phyloP scores from a whole-genome alignment of 129 eudicot species.

The Saussurea involucrata region DNA sequence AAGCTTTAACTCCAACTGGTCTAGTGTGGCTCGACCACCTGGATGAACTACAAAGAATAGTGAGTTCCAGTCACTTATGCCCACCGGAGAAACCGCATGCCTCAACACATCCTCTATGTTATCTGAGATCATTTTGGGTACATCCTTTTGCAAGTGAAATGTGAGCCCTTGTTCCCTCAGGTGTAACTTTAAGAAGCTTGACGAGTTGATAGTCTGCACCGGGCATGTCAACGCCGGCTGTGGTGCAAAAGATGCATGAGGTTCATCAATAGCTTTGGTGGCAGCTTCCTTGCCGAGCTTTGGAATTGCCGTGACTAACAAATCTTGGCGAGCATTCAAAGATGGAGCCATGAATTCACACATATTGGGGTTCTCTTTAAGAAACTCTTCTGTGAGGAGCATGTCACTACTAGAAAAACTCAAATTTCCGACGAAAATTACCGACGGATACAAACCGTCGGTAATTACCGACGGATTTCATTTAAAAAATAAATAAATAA shows the following conservation, averaged over 20 bases:
- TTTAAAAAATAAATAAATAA: no score
- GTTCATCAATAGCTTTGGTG: not conserved
- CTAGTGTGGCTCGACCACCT: conserved; percentile 30
- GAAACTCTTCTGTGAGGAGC: conserved; percentile 8
- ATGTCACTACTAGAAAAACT: no score
- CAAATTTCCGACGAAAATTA: no score
- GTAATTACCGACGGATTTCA: no score
- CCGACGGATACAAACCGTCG: no score
- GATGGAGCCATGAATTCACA: conserved; percentile 14
- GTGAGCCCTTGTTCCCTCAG: conserved; percentile 44
- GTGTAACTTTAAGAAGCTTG: conserved; percentile 12
- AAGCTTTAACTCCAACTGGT: conserved; percentile 24
- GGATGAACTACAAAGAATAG: conserved; percentile 37
- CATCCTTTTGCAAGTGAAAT: conserved; percentile 22
- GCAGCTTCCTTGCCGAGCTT: not conserved
- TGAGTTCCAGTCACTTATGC: conserved; percentile 36
- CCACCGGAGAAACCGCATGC: conserved; percentile 25
- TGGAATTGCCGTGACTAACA: not conserved
- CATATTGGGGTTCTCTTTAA: conserved; percentile 11
- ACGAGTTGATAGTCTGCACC: not conserved
- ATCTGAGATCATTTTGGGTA: conserved; percentile 17
- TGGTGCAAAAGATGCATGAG: no score
- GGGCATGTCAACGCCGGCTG: not conserved
- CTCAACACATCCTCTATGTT: conserved; percentile 22
- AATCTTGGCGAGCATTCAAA: conserved; percentile 9